Conservation (phyloP, 495 filamentous ascomycete species). For the Cryomyces minteri region DNA sequence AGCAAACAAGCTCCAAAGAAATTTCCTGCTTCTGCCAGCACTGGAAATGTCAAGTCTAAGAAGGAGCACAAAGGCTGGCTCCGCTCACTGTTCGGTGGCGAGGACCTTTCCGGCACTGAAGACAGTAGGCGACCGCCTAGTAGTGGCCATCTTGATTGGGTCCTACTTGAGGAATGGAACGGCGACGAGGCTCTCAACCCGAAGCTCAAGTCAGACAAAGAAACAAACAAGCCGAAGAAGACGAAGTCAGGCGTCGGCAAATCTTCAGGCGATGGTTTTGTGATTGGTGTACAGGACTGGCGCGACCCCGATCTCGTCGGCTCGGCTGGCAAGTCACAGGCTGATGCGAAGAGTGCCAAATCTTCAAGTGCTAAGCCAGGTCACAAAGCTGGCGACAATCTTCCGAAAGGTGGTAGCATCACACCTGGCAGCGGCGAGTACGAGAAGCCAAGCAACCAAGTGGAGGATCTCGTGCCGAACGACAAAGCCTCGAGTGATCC, state of each 20-base stretch:
- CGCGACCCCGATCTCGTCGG: slow-evolving; percentile 61
- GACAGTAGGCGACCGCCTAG: slow-evolving; percentile 58
- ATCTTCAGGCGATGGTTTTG: slow-evolving; percentile 45
- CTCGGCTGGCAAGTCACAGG: slow-evolving; percentile 8
- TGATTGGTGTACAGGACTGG: slow-evolving; percentile 91
- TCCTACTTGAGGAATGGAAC: slow-evolving; percentile 47
- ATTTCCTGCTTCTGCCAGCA: neutral
- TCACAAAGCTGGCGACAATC: neutral
- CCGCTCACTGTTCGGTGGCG: slow-evolving; percentile 29
- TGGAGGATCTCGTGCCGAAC: neutral
- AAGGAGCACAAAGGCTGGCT: slow-evolving; percentile 32
- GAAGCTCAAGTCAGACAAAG: slow-evolving; percentile 1
- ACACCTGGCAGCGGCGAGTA: slow-evolving; percentile 70
- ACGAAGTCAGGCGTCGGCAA: slow-evolving; percentile 1
- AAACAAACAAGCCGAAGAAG: slow-evolving; percentile 13
- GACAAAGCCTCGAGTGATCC: neutral
- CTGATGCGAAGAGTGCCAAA: neutral
- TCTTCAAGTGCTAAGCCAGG: neutral
- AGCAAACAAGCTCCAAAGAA: slow-evolving; percentile 6
- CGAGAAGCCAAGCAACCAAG: slow-evolving; percentile 16
- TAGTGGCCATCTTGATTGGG: slow-evolving; percentile 70
- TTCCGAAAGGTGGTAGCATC: slow-evolving; percentile 43
- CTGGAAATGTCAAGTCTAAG: slow-evolving; percentile 3
- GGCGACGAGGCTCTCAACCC: slow-evolving; percentile 16
- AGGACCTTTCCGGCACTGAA: slow-evolving; percentile 12